Percentiles rank a stretch among this genome's conserved stretches.
Evolutionary conservation across 1,284 basidiomycete species (phyloP).

Genomic region (Heterobasidion irregulare): DNA sequence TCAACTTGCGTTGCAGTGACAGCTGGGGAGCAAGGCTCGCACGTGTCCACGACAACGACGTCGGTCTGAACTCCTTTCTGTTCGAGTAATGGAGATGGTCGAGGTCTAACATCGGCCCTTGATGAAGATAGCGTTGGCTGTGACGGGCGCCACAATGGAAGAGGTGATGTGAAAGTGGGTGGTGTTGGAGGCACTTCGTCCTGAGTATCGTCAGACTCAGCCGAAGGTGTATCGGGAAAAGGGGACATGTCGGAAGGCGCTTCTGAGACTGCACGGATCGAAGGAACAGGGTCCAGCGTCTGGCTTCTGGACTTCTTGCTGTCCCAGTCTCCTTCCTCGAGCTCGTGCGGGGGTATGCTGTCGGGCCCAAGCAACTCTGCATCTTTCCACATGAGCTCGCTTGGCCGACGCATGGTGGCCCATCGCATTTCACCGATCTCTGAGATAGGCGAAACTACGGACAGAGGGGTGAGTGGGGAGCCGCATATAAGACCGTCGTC

Average conservation of each 20-base stretch:
- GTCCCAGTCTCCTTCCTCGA: constrained; percentile 33
- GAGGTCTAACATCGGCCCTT: background rate
- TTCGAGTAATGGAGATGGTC: background rate
- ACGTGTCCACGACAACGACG: constrained; percentile 45
- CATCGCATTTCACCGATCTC: constrained; percentile 5
- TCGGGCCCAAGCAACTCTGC: constrained; percentile 42
- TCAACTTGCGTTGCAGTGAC: constrained; percentile 59
- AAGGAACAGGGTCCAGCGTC: background rate
- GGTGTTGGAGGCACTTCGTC: constrained; percentile 5
- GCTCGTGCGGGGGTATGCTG: constrained; percentile 33
- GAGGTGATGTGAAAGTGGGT: background rate
- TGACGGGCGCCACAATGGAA: background rate
- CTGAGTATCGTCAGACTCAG: constrained; percentile 4
- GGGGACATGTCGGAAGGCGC: constrained; percentile 1
- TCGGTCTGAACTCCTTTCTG: background rate
- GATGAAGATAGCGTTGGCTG: background rate
- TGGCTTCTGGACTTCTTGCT: background rate
- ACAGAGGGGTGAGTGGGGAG: constrained; percentile 14
- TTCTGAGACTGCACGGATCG: background rate
- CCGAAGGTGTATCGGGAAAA: constrained; percentile 1
- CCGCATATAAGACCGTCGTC: constrained; percentile 2
- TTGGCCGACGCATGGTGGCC: constrained; percentile 11
- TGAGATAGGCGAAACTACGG: constrained; percentile 7
- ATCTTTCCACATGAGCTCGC: constrained; percentile 33
- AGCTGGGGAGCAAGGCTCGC: constrained; percentile 47